Conservation (phyloP, 2,329 filamentous ascomycete genomes). For the Neoarthrinium moseri region DNA sequence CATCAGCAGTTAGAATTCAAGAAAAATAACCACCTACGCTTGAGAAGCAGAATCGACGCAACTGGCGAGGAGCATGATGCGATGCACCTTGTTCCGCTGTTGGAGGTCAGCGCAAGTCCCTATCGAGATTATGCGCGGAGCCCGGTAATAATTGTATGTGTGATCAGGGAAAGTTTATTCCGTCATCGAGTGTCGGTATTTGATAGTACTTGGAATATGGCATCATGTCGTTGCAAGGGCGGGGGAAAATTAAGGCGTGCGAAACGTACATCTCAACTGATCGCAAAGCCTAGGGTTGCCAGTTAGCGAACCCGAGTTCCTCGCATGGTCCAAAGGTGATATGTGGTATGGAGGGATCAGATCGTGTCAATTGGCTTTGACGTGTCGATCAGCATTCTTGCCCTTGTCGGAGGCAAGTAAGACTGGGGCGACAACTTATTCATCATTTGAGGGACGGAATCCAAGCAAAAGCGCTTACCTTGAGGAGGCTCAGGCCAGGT, state of each 20-base stretch:
- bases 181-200: constrained; percentile 43
- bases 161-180: constrained; percentile 19
- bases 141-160: no score
- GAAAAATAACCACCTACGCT: constrained; percentile 13
- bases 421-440: constrained; percentile 60
- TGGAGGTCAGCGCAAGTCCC: not conserved
- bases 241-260: no score
- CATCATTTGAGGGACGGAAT: constrained; percentile 50
- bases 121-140: no score
- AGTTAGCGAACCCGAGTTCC: no score
- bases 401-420: constrained; percentile 35
- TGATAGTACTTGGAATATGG: constrained; percentile 40
- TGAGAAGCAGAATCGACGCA: not conserved
- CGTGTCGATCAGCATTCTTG: constrained; percentile 54
- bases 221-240: constrained; percentile 33
- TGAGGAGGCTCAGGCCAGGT: no score
- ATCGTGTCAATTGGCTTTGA: constrained; percentile 47
- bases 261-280: no score
- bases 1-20: constrained; percentile 41
- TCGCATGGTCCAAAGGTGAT: no score
- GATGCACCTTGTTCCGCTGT: constrained; percentile 19
- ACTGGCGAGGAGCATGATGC: not conserved
- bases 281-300: no score
- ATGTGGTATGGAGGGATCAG: no score
- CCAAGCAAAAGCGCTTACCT: no score